Evolutionary conservation across 2,329 filamentous ascomycete species (phyloP), one percentile per base, ranked within the genome.

Genomic region (Davidsoniella neocaledoniae): DNA sequence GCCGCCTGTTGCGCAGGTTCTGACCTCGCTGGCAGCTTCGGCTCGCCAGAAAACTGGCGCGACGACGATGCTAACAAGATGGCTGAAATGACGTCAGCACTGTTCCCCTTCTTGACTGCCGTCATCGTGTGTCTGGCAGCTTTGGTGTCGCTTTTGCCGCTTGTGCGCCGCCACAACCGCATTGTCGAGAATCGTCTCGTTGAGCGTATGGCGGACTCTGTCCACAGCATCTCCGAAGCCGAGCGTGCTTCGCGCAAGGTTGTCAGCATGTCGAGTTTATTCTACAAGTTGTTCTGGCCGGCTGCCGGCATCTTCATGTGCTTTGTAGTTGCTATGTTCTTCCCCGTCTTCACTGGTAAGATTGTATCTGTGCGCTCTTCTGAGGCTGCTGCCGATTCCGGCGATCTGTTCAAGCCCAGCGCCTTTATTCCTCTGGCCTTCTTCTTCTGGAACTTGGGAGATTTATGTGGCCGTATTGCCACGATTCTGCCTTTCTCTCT

Each of bases 361-460:
- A 81, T 68, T 55, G 58, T 66, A 33, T 74, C 72, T 7, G 67
- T 73, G 2, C 54, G 56, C 39, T 21, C 43, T 19, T 33, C 26
- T 12, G 26, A 33, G 26, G 10, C 26, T 33, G 26, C 43, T 9
- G 9, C 29, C 9, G 49, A 38, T n/a, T 23, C 43, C 5, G 12
- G 43, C 44, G 54, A 60, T 6, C 66, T 93, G 14, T 76, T 93
- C 56, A 76, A 78, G 48, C 77, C 85, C 0, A 71, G 78, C 0
- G 79, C 81, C 14, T 98, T 96, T 62, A 88, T 96, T 52, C 88
- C 91, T 0, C 71, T 95, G 0, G 86, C 76, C 3, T 94, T 96
- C 64, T 76, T 96, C 53, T 77, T 91, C 61, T 98, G 91, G 91
- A 98, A 96, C 61, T 62, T 81, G 2, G 91, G 91, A 41, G 91